Conservation (phyloP, 257 asterid genomes). For the Plantago ovata region DNA sequence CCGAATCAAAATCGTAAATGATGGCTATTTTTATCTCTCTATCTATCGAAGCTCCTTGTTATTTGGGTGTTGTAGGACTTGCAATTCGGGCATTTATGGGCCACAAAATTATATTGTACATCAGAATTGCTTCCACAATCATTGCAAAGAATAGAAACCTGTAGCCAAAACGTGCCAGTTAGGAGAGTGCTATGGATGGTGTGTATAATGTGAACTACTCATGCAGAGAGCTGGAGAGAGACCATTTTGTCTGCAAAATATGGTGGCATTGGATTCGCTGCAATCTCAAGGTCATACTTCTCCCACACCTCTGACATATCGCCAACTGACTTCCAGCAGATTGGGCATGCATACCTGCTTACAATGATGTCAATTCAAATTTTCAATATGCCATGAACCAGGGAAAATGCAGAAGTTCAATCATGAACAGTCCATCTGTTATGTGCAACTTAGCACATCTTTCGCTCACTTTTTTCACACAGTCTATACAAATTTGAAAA, state of each 20-base stretch:
- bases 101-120: slow-evolving; percentile 52
- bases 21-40: not conserved
- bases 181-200: not conserved
- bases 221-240: not conserved
- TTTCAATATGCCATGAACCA: not conserved
- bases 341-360: slow-evolving; percentile 72
- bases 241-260: slow-evolving; percentile 54
- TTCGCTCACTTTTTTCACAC: too few relatives aligned
- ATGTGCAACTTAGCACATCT: too few relatives aligned
- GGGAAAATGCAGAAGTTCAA: too few relatives aligned
- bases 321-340: slow-evolving; percentile 79
- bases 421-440: too few relatives aligned
- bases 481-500: too few relatives aligned
- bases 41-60: slow-evolving; percentile 34
- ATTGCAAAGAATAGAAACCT: slow-evolving; percentile 72
- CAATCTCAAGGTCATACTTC: slow-evolving; percentile 73
- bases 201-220: too few relatives aligned
- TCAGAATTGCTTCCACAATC: slow-evolving; percentile 63
- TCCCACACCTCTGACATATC: slow-evolving; percentile 94
- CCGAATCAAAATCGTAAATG: not conserved
- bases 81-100: slow-evolving; percentile 63
- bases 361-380: not conserved
- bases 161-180: slow-evolving; percentile 6
- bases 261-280: slow-evolving; percentile 84
- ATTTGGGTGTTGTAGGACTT: slow-evolving; percentile 66